Base-by-base conservation (phyloP, 371 early-diverging fungal species). In the Mucor sp. region DNA sequence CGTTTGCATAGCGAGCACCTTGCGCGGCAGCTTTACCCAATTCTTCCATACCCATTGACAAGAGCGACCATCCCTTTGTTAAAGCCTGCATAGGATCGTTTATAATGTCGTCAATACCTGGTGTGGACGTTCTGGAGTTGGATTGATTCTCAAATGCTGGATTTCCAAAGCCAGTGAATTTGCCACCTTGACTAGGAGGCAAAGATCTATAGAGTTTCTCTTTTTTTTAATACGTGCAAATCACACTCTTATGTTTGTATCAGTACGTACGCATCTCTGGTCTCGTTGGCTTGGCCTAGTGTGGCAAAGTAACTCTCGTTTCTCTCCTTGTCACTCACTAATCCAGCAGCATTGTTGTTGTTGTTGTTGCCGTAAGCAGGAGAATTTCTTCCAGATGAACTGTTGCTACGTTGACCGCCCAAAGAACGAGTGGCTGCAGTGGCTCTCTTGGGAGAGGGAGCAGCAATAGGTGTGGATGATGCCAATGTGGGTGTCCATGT, bases 101-200 rank as follows among this genome's bases (percentile, higher is more conserved):
- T 50, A 95, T 79, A 17, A 94, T 75, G 66, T 92, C 94, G 37
- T 90, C 84, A 53, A 88, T 62, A 66, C 84, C 86, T 32, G 83
- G 72, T 50, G 74, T 63, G 50, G 71, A 63, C 11, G 67, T 59
- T 56, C 72, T 69, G 8, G 66, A 69, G 19, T 71, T 76, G 23
- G 53, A 73, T 66, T 58, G 74, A 66, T 60, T 72, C 55, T 83
- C 76, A 60, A 83, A 79, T 82, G 82, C 81, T 25, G 87, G 84
- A 60, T 87, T 93, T 50, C 97, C 96, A 69, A 95, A 97, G 0
- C 97, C 96, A n/a, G 85, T 87, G 73, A 92, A 97, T 74, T 90
- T 91, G 27, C 98, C 98, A 35, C 98, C 97, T 77, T 96, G 96
- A 66, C 86, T 94, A 7, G 98, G 97, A 30, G 95, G 95, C 57